Base-by-base conservation (phyloP, 2,329 filamentous ascomycete species). In the Colletotrichum aenigma region DNA sequence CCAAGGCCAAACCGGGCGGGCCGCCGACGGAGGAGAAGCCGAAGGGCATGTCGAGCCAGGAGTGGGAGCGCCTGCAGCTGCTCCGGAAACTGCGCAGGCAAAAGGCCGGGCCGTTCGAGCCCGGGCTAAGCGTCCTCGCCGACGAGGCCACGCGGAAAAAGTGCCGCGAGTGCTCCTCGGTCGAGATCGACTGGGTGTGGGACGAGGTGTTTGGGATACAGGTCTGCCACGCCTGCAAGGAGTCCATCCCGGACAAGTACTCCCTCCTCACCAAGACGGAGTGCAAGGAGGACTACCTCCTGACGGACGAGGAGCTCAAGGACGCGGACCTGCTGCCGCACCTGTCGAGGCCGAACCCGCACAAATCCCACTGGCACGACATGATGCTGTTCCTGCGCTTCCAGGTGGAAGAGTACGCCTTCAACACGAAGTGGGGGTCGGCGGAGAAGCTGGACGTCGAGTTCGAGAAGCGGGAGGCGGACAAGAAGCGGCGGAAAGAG, bases 351-450 rank as follows among this genome's bases (percentile, higher is more conserved):
- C 96, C 97, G 2, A 99, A 99, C 80, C 97, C 97, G 1, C 97
- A 98, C 86, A 98, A 98, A 83, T 93, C 94, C 0, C 96, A 96
- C 74, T 99, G 96, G 95, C 96, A 98, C 84, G 95, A 98, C 87
- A 99, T 99, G 97, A 98, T 98, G 93, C 90, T 99, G 4, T 99
- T 97, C 83, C 88, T 99, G 26, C 94, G 97, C 1, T 97, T 92
- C 76, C 97, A 99, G 82, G 95, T 99, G 3, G 97, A 99, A 82
- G 95, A 96, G 72, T 98, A 98, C 82, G 97, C 96, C 0, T 93
- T 98, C 80, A 92, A 90, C 2, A 92, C 92, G 78, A 98, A 98
- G 86, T 99, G 97, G 97, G 97, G 97, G 0, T 95, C 94, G 0
- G 86, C 94, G 0, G 96, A 97, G 81, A 94, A 93, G 0, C 86